These are phyloP conservation scores for Solanum chmielewskii DNA, from an alignment of 257 asterid genomes.

Conservation along the genomic window DNA sequence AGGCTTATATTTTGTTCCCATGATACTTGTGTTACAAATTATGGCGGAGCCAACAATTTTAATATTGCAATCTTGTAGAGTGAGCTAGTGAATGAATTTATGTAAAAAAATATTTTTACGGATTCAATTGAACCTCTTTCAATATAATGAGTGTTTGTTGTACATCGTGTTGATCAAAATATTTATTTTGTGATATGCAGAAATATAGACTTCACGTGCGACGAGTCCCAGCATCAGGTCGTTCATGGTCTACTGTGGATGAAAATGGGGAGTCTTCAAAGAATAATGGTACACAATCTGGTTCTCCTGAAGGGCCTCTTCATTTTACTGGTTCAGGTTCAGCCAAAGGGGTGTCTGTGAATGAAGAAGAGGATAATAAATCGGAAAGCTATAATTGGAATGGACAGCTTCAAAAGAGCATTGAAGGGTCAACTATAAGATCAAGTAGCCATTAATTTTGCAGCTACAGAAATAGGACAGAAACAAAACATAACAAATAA, in stretches of 20 bases:
- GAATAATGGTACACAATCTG: slow-evolving; percentile 12
- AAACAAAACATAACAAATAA: not conserved
- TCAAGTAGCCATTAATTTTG: slow-evolving; percentile 30
- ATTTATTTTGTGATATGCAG: slow-evolving; percentile 8
- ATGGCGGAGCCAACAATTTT: not conserved
- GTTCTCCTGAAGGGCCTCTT: slow-evolving; percentile 60
- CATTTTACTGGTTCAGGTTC: slow-evolving; percentile 29
- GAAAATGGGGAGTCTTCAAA: slow-evolving; percentile 9
- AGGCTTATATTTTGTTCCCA: not conserved
- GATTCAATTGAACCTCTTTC: not conserved
- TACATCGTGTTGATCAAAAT: not conserved
- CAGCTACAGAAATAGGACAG: slow-evolving; percentile 20
- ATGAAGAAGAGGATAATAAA: slow-evolving; percentile 36
- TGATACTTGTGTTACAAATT: not conserved
- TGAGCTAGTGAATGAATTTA: not conserved
- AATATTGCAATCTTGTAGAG: not conserved
- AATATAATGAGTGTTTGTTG: not conserved
- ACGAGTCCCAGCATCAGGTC: slow-evolving; percentile 10
- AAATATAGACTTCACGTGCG: slow-evolving; percentile 53
- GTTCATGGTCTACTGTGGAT: slow-evolving; percentile 8
- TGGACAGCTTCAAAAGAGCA: slow-evolving; percentile 3
- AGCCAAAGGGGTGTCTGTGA: slow-evolving; percentile 22
- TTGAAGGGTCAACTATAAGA: not conserved
- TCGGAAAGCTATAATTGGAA: slow-evolving; percentile 27
- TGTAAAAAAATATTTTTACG: not conserved